phyloP scores from a whole-genome alignment of 2,329 filamentous ascomycete species.

The Hirsutella minnesotensis region DNA sequence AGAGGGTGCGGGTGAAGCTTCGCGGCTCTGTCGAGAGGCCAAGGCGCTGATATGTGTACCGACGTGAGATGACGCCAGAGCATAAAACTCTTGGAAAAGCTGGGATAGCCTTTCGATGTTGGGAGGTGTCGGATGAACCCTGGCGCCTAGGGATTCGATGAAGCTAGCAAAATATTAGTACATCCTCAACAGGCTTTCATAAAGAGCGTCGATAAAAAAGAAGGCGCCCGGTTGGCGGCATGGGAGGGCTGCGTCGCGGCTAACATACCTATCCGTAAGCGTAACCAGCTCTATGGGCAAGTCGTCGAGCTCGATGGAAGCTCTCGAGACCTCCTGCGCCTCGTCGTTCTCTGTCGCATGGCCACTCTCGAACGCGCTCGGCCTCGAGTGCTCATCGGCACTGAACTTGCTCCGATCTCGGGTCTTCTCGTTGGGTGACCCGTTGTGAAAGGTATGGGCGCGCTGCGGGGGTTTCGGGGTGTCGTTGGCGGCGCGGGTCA shows the following conservation, averaged over 20 bases:
- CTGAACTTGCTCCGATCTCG: background rate
- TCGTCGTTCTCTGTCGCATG: conserved; percentile 31
- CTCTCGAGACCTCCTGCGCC: conserved; percentile 31
- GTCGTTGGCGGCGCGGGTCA: conserved; percentile 16
- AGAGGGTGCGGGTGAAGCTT: conserved; percentile 44
- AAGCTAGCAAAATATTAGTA: no score
- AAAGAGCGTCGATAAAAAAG: background rate
- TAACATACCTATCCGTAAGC: conserved; percentile 66
- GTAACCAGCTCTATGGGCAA: conserved; percentile 89
- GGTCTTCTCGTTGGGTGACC: conserved; percentile 15
- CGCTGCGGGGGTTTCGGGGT: conserved; percentile 25
- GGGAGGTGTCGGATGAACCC: conserved; percentile 73
- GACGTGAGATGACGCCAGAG: conserved; percentile 67
- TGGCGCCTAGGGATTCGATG: conserved; percentile 78
- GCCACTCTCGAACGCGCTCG: conserved; percentile 38
- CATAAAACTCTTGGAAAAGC: conserved; percentile 94
- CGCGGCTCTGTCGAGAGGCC: conserved; percentile 61
- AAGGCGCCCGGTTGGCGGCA: background rate
- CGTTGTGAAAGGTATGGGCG: conserved; percentile 34
- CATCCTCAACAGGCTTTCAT: background rate
- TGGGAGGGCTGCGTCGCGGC: conserved; percentile 1
- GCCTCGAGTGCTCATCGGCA: conserved; percentile 13
- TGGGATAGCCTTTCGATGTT: conserved; percentile 70
- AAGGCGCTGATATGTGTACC: conserved; percentile 76
- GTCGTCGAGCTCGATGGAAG: conserved; percentile 68